Percentiles rank a stretch among this genome's conserved stretches.
Conservation (phyloP, 306 rosid genomes). For the Macrotyloma uniflorum region DNA sequence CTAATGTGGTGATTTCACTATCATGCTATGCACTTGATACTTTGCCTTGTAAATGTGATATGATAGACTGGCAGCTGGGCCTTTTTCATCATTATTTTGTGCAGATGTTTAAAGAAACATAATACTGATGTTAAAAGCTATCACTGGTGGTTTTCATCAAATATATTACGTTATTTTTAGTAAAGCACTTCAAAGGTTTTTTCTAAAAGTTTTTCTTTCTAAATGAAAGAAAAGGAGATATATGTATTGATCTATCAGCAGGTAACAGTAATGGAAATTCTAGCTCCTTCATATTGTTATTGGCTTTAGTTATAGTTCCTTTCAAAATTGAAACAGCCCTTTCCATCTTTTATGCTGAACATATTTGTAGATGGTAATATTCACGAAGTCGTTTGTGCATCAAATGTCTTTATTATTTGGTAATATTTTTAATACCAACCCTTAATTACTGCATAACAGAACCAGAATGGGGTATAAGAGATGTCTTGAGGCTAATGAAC, state of each 20-base stretch:
- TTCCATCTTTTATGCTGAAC: background rate
- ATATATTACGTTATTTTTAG: background rate
- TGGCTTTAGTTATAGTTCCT: background rate
- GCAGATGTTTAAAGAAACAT: background rate
- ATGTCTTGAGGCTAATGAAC: constrained; percentile 48
- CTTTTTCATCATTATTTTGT: background rate
- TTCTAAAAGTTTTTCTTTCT: background rate
- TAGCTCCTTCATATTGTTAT: background rate
- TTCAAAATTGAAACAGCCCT: background rate
- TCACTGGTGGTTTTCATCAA: background rate
- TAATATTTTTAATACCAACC: background rate
- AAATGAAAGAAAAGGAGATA: background rate
- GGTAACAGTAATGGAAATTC: background rate
- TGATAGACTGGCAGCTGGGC: background rate
- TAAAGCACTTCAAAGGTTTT: background rate
- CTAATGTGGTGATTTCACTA: background rate
- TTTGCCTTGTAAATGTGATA: background rate
- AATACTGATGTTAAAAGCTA: background rate
- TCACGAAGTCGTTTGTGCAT: background rate
- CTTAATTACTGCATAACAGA: constrained; percentile 30
- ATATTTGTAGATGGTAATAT: background rate
- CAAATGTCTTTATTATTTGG: constrained; percentile 9
- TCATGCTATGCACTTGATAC: background rate
- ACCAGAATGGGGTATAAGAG: constrained; percentile 63
- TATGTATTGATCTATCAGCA: background rate